Base-by-base conservation (phyloP, 2,329 filamentous ascomycete genomes). In the Didymella segeticola region DNA sequence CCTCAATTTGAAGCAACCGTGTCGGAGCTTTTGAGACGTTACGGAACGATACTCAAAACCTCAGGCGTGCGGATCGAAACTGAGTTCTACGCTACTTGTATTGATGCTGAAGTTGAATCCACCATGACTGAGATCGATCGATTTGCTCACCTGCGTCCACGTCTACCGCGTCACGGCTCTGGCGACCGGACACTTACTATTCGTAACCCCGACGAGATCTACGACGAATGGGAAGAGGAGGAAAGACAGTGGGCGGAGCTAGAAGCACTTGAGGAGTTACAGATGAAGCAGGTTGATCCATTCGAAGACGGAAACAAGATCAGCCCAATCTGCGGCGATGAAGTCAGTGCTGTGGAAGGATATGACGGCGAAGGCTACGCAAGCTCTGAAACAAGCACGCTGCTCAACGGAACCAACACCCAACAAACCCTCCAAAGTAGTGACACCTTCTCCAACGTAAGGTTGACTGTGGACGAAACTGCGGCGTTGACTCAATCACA, bases 1-100 rank as follows among this genome's bases (percentile, higher is more conserved):
- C 59, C 64, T 1, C 59, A 60, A n/a, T 61, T 71, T 14, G 67
- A 70, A 22, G 48, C 56, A 1, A 58, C 58, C 0, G 62, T 70
- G 1, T 53, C 46, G 1, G 54, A 63, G 4, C 30, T 64, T 14
- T 34, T 69, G 9, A 2, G n/a, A 2, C 49, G 54, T 3, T 62
- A 67, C 27, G 56, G 47, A 15, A 45, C 41, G 0, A 47, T 54
- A 17, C 47, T 71, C 2, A 33, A 39, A 12, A 64, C 67, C 6
- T 59, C 52, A 0, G 62, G 63, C 4, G 43, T 70, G 2, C 39
- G 17, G 4, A 26, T 71, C 1, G 31, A 58, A 8, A 55, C 43
- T 3, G 56, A 64, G 8, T 54, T 69, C 8, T 61, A 60, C 39
- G 50, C 53, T 0, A 69, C 67, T 4, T 71, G 67, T 37, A 14